Conservation (phyloP, 2,329 filamentous ascomycete genomes). For the Xylariaceae sp. region DNA sequence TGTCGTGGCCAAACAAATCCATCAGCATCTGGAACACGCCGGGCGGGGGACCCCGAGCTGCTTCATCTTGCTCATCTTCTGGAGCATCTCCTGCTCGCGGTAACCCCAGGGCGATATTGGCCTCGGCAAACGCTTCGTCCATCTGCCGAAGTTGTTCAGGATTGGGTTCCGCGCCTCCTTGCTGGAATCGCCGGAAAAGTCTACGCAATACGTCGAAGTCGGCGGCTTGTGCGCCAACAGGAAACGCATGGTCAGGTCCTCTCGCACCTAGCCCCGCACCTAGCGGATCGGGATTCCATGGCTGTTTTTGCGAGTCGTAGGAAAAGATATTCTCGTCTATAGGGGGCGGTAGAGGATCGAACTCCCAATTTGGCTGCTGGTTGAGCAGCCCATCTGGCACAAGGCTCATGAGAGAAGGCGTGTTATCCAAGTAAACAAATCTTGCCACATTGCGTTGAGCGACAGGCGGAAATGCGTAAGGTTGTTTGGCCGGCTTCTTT, state of each 20-base stretch:
- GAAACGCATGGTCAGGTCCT: conserved; percentile 4
- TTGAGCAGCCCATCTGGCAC: conserved; percentile 64
- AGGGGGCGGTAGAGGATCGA: conserved; percentile 75
- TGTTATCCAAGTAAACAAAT: conserved; percentile 75
- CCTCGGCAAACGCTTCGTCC: conserved; percentile 17
- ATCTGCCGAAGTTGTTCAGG: conserved; percentile 15
- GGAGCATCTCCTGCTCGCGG: conserved; percentile 10
- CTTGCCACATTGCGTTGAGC: conserved; percentile 58
- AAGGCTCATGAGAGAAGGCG: conserved; percentile 64
- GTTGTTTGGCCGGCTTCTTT: conserved; percentile 37
- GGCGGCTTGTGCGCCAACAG: conserved; percentile 7
- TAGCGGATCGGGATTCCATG: conserved; percentile 36
- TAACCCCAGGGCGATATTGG: conserved; percentile 4
- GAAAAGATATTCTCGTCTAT: conserved; percentile 51
- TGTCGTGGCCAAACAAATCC: conserved; percentile 12
- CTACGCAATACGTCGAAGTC: conserved; percentile 5
- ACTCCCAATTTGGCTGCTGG: conserved; percentile 65
- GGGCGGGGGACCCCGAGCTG: not conserved
- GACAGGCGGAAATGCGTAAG: conserved; percentile 34
- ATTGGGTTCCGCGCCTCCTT: conserved; percentile 19
- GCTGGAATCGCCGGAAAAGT: conserved; percentile 19
- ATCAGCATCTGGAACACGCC: conserved; percentile 17
- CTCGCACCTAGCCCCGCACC: not conserved
- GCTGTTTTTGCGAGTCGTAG: conserved; percentile 37
- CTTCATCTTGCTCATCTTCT: conserved; percentile 13